A percentile compares a stretch with the other conserved stretches of the same genome.
Conservation (phyloP, 2,329 filamentous ascomycete genomes). For the Bipolaris gigantea region DNA sequence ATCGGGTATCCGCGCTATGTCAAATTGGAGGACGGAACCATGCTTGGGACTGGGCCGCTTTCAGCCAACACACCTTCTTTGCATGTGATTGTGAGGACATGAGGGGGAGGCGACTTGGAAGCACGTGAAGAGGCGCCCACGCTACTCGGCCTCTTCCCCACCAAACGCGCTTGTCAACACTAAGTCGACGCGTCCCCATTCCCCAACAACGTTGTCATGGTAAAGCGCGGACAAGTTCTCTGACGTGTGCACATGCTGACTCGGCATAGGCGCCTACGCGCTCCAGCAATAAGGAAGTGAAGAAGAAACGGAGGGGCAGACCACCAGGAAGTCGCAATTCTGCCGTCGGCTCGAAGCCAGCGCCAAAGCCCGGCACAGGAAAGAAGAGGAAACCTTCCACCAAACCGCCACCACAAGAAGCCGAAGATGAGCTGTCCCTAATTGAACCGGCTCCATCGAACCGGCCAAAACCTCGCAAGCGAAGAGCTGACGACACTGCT, state of each 20-base stretch:
- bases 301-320: constrained; percentile 29
- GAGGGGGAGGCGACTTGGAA: too few species aligned
- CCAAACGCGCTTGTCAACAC: constrained; percentile 12
- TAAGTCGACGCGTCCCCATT: constrained; percentile 18
- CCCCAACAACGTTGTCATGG: constrained; percentile 36
- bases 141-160: constrained; percentile 7
- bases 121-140: constrained; percentile 13
- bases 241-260: constrained; percentile 15
- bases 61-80: constrained; percentile 10
- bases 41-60: constrained; percentile 22
- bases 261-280: constrained; percentile 29
- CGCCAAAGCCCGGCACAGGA: constrained; percentile 13
- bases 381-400: constrained; percentile 18
- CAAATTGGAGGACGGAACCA: constrained; percentile 19
- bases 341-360: constrained; percentile 14
- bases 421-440: constrained; percentile 17
- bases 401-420: constrained; percentile 14
- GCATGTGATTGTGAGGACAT: not conserved
- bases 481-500: constrained; percentile 29
- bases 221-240: constrained; percentile 13
- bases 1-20: constrained; percentile 23
- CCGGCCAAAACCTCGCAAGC: constrained; percentile 20
- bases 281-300: constrained; percentile 10
- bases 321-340: constrained; percentile 30
- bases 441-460: constrained; percentile 1